phyloP scores from a whole-genome alignment of 768 basidiomycete species.

The Mycena crocata region DNA sequence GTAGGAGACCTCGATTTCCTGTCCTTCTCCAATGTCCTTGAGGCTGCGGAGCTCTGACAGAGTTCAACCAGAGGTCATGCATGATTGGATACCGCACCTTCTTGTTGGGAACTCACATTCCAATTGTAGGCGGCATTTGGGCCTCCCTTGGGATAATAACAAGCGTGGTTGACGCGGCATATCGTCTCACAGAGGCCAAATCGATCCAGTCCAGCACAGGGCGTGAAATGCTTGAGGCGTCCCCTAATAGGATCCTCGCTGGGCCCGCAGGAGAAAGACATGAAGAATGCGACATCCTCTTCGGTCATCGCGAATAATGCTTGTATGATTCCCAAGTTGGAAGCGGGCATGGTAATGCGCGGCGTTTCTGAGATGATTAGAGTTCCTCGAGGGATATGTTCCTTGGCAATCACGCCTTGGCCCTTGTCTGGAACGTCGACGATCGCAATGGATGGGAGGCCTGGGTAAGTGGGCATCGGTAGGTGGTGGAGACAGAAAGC shows the following conservation, averaged over 20 bases:
- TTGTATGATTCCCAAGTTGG: not conserved
- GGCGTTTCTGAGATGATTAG: slow-evolving; percentile 26
- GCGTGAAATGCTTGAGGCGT: slow-evolving; percentile 2
- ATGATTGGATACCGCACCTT: not conserved
- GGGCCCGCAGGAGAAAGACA: slow-evolving; percentile 8
- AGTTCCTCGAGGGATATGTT: slow-evolving; percentile 15
- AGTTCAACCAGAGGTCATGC: not conserved
- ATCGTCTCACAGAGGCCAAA: not conserved
- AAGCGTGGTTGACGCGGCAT: slow-evolving; percentile 7
- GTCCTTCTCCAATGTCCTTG: not conserved
- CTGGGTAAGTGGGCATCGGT: not conserved
- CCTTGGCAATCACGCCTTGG: slow-evolving; percentile 21
- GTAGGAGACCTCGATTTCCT: slow-evolving; percentile 14
- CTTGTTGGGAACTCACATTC: not conserved
- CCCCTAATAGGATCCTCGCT: not conserved
- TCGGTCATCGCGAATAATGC: not conserved
- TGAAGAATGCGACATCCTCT: slow-evolving; percentile 6
- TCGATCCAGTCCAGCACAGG: not conserved
- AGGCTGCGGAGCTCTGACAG: not conserved
- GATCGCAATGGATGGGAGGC: slow-evolving; percentile 12
- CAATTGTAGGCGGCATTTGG: slow-evolving; percentile 3
- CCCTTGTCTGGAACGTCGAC: slow-evolving; percentile 26
- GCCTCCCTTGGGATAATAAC: not conserved
- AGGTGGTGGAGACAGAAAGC: too few relatives aligned
- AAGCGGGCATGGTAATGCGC: slow-evolving; percentile 7